phyloP scores from a whole-genome alignment of 2,329 filamentous ascomycete species.

The Cladophialophora yegresii region DNA sequence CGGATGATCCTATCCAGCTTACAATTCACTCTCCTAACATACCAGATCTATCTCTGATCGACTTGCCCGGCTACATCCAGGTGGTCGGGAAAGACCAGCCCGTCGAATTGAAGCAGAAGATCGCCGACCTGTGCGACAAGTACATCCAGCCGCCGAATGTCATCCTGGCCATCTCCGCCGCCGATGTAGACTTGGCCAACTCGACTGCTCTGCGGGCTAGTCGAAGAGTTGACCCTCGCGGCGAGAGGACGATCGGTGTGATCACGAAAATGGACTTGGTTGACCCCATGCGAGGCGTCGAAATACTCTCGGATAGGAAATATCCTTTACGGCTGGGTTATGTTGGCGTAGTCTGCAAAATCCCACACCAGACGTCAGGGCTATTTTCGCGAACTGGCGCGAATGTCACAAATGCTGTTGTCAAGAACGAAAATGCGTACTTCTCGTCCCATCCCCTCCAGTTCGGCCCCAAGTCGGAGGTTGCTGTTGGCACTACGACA shows the following conservation, averaged over 20 bases:
- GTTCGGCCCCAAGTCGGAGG: conserved; percentile 71
- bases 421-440: conserved; percentile 83
- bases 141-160: conserved; percentile 97
- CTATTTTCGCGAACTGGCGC: conserved; percentile 81
- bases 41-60: conserved; percentile 91
- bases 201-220: conserved; percentile 90
- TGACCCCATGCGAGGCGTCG: conserved; percentile 73
- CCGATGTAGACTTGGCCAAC: conserved; percentile 95
- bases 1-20: conserved; percentile 93
- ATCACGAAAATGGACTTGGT: conserved; percentile 99
- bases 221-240: conserved; percentile 85
- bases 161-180: conserved; percentile 94
- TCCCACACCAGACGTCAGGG: conserved; percentile 63
- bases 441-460: conserved; percentile 81
- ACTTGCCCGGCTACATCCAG: conserved; percentile 96
- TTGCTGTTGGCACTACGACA: conserved; percentile 79
- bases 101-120: conserved; percentile 88
- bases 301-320: conserved; percentile 82
- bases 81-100: conserved; percentile 91
- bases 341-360: conserved; percentile 87
- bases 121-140: conserved; percentile 93
- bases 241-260: conserved; percentile 96
- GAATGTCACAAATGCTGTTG: conserved; percentile 78
- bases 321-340: conserved; percentile 95
- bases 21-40: conserved; percentile 95